Percentiles rank a stretch among this genome's conserved stretches.
These are phyloP conservation scores for Acer yangbiense DNA, from an alignment of 345 rosid genomes.

Conservation along the genomic window DNA sequence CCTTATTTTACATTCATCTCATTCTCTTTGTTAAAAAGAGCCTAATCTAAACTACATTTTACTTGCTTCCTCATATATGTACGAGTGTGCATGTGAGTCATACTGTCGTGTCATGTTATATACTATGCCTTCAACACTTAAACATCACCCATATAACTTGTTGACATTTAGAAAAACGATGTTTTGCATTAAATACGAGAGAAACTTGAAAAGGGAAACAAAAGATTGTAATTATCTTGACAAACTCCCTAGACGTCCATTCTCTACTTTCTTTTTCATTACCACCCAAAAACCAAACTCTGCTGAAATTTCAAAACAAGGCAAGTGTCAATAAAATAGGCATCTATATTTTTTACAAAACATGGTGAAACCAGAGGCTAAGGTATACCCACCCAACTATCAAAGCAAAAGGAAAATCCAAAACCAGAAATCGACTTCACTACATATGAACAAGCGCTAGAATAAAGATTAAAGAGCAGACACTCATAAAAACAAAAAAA, in stretches of 20 bases:
- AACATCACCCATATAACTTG: neutral
- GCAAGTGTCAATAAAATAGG: neutral
- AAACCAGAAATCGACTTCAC: neutral
- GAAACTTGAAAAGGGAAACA: neutral
- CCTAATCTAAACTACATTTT: too few species aligned
- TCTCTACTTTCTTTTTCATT: neutral
- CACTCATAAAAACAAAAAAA: too few species aligned
- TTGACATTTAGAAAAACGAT: neutral
- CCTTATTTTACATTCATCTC: neutral
- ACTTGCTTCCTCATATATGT: neutral
- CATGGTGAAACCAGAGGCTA: neutral
- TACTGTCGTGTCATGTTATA: neutral
- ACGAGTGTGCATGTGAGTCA: neutral
- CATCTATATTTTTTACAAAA: neutral
- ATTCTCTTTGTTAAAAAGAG: neutral
- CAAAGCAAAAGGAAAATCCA: neutral
- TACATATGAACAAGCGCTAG: slow-evolving; percentile 4
- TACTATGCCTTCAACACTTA: neutral
- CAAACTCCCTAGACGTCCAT: neutral
- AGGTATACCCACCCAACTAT: neutral
- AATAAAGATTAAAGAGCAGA: neutral
- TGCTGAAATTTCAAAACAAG: neutral
- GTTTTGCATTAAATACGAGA: neutral
- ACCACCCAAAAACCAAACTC: too few species aligned
- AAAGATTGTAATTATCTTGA: neutral